Conservation (phyloP, 2,329 filamentous ascomycete genomes). For the Sclerotinia nivalis region DNA sequence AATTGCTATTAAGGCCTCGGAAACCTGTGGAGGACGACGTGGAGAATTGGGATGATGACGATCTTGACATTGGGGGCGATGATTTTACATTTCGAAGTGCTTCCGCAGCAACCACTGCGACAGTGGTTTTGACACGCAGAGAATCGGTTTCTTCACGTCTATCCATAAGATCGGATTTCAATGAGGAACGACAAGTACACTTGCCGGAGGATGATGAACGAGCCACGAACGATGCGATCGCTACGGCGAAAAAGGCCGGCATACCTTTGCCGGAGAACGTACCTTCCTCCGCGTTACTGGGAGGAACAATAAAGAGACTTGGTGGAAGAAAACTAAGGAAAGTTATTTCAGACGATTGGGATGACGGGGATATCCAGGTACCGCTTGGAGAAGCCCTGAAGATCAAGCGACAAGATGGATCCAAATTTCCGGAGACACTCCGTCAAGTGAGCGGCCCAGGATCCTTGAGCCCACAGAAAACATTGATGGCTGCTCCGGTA, state of each 20-base stretch:
- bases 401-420: conserved; percentile 62
- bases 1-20: conserved; percentile 40
- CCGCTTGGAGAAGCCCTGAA: conserved; percentile 61
- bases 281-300: conserved; percentile 83
- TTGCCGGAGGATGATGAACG: conserved; percentile 82
- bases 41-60: conserved; percentile 79
- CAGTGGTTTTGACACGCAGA: conserved; percentile 54
- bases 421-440: conserved; percentile 66
- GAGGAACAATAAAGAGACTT: conserved; percentile 89
- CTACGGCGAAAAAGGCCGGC: conserved; percentile 82
- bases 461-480: conserved; percentile 56
- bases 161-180: conserved; percentile 25
- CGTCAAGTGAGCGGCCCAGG: conserved; percentile 56
- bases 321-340: conserved; percentile 73
- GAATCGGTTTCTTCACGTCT: conserved; percentile 65
- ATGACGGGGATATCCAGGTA: conserved; percentile 74
- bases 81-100: conserved; percentile 59
- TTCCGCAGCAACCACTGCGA: conserved; percentile 45
- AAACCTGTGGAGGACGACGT: conserved; percentile 54
- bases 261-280: conserved; percentile 88
- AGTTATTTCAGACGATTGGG: conserved; percentile 76
- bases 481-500: conserved; percentile 42
- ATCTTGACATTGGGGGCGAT: conserved; percentile 69
- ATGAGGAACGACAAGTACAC: conserved; percentile 82
- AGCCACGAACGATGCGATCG: conserved; percentile 81